These are phyloP conservation scores for Alternaria tenuissima DNA, from an alignment of 2,329 filamentous ascomycete species.

Conservation along the genomic window DNA sequence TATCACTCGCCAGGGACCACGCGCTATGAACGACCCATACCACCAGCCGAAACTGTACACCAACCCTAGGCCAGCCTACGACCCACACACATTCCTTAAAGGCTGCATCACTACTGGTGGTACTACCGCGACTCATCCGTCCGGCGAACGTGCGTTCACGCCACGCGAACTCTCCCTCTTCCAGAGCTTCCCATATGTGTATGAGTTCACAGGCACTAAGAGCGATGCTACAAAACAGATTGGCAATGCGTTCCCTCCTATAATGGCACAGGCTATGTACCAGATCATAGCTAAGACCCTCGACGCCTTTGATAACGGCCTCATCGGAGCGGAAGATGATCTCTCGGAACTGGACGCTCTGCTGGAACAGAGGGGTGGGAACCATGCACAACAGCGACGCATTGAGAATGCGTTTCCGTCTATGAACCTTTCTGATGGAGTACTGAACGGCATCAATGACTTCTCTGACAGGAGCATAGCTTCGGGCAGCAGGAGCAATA, in stretches of 20 bases:
- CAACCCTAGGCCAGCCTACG: neutral
- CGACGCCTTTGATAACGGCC: conserved; percentile 37
- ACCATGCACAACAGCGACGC: too few relatives aligned
- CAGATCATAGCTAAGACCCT: conserved; percentile 14
- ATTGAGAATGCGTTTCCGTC: too few relatives aligned
- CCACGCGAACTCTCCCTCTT: conserved; percentile 26
- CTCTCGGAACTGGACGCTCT: conserved; percentile 23
- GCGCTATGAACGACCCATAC: conserved; percentile 19
- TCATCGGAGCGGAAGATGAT: conserved; percentile 36
- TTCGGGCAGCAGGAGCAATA: too few relatives aligned
- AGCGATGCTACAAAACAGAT: conserved; percentile 24
- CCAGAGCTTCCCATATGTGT: conserved; percentile 27
- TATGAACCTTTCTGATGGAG: too few relatives aligned
- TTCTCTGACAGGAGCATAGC: too few relatives aligned
- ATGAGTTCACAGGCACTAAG: conserved; percentile 18
- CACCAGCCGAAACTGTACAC: conserved; percentile 22
- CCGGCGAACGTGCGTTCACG: conserved; percentile 25
- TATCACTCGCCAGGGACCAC: too few relatives aligned
- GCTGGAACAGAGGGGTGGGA: neutral
- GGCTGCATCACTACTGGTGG: conserved; percentile 31
- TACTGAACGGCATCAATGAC: too few relatives aligned
- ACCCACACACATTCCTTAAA: neutral
- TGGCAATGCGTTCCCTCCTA: conserved; percentile 36
- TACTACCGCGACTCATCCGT: conserved; percentile 22
- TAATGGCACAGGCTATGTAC: conserved; percentile 21